phyloP scores from a whole-genome alignment of 2,329 filamentous ascomycete species.

The Alternaria longipes region DNA sequence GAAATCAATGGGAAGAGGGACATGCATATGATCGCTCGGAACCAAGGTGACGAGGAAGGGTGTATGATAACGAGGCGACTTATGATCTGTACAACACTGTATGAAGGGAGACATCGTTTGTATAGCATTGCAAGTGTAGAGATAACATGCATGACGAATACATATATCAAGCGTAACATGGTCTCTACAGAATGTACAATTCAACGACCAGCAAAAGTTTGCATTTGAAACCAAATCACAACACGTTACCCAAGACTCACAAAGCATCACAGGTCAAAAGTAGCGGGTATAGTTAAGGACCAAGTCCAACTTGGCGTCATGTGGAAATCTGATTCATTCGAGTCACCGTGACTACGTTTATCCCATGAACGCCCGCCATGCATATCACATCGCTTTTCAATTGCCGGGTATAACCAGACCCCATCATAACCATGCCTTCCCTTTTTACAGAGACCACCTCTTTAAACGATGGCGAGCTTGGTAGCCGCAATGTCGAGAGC shows the following conservation, averaged over 20 bases:
- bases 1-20: not conserved
- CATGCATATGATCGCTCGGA: not conserved
- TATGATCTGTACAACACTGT: slow-evolving; percentile 18
- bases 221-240: too few relatives aligned
- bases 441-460: slow-evolving; percentile 23
- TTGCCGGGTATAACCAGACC: slow-evolving; percentile 47
- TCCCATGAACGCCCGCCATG: slow-evolving; percentile 50
- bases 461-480: slow-evolving; percentile 98
- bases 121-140: not conserved
- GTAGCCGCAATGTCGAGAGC: slow-evolving; percentile 99
- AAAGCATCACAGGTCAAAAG: not conserved
- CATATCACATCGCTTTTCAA: slow-evolving; percentile 48
- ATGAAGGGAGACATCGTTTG: not conserved
- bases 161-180: not conserved
- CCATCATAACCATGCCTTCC: slow-evolving; percentile 37
- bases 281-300: not conserved
- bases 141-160: not conserved
- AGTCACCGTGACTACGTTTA: slow-evolving; percentile 49
- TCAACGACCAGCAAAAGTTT: not conserved
- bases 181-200: not conserved
- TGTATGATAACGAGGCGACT: slow-evolving; percentile 21
- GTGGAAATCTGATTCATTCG: slow-evolving; percentile 48
- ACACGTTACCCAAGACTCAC: not conserved
- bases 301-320: slow-evolving; percentile 38
- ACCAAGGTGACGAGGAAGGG: not conserved